Conservation (phyloP, 2,329 filamentous ascomycete species). For the Sporothrix mexicana region DNA sequence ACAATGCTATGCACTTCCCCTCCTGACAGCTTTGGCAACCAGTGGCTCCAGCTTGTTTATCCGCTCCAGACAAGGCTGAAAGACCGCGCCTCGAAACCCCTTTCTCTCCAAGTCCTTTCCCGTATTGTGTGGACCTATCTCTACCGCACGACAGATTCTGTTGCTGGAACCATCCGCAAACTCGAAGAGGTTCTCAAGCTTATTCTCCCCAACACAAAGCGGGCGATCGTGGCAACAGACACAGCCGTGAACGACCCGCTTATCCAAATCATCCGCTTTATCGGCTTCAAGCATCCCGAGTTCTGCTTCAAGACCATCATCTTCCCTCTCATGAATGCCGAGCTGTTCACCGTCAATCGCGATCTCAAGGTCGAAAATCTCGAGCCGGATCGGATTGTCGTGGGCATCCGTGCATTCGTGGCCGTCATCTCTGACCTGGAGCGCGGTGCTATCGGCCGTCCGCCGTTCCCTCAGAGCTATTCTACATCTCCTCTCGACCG, state of each 20-base stretch:
- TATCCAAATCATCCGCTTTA: slow-evolving; percentile 91
- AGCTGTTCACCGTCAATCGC: slow-evolving; percentile 76
- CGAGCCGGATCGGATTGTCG: slow-evolving; percentile 96
- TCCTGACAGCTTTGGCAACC: slow-evolving; percentile 78
- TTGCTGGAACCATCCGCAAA: slow-evolving; percentile 72
- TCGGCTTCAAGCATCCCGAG: slow-evolving; percentile 92
- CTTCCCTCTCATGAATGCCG: slow-evolving; percentile 93
- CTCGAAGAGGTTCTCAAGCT: slow-evolving; percentile 88
- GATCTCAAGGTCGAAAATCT: slow-evolving; percentile 89
- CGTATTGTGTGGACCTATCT: slow-evolving; percentile 94
- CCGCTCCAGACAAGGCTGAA: slow-evolving; percentile 82
- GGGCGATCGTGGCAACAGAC: slow-evolving; percentile 82
- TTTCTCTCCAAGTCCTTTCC: slow-evolving; percentile 87
- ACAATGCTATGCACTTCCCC: slow-evolving; percentile 88
- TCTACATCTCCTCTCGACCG: slow-evolving; percentile 51
- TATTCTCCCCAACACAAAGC: slow-evolving; percentile 79
- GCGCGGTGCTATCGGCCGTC: slow-evolving; percentile 75
- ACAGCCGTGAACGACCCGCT: slow-evolving; percentile 83
- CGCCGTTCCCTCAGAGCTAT: slow-evolving; percentile 80
- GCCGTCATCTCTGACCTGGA: slow-evolving; percentile 93
- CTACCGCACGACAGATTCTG: slow-evolving; percentile 78
- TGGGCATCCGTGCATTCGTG: slow-evolving; percentile 92
- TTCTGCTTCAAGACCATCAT: slow-evolving; percentile 91
- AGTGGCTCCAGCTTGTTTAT: slow-evolving; percentile 84
- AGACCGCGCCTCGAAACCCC: slow-evolving; percentile 76